Evolutionary conservation across 768 basidiomycete species (phyloP).

Genomic region (Lentinula edodes): DNA sequence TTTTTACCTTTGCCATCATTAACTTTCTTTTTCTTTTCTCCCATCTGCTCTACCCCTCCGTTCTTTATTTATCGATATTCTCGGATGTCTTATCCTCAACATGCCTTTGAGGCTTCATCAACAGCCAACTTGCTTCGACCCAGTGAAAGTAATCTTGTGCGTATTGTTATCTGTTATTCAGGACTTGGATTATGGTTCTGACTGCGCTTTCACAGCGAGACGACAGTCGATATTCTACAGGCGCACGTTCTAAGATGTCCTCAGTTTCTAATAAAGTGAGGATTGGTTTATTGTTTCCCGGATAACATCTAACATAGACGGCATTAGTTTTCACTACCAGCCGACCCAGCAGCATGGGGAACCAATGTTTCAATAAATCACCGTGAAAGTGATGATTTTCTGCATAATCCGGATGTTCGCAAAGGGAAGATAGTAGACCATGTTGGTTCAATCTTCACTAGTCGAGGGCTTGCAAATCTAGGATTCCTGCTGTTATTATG

Average conservation of each 20-base stretch:
- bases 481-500: conserved; percentile 62
- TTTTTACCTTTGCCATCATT: conserved; percentile 3
- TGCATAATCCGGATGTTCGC: conserved; percentile 57
- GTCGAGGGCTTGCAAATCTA: conserved; percentile 64
- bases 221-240: conserved; percentile 29
- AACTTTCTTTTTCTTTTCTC: background rate
- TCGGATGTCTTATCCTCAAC: conserved; percentile 10
- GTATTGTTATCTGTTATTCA: background rate
- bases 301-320: no score
- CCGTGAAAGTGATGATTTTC: conserved; percentile 63
- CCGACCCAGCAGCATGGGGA: conserved; percentile 67
- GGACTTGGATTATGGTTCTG: background rate
- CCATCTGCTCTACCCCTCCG: conserved; percentile 10
- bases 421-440: conserved; percentile 27
- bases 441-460: conserved; percentile 43
- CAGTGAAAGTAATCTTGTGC: background rate
- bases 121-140: background rate
- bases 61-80: conserved; percentile 22
- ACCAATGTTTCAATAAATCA: conserved; percentile 48
- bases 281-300: background rate
- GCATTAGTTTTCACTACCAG: conserved; percentile 53
- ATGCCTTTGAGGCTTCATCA: background rate
- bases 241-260: conserved; percentile 24
- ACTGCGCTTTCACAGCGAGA: background rate
- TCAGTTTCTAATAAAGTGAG: conserved; percentile 41